Base-by-base conservation (phyloP, 1,284 basidiomycete species). In the Marasmius oreades region DNA sequence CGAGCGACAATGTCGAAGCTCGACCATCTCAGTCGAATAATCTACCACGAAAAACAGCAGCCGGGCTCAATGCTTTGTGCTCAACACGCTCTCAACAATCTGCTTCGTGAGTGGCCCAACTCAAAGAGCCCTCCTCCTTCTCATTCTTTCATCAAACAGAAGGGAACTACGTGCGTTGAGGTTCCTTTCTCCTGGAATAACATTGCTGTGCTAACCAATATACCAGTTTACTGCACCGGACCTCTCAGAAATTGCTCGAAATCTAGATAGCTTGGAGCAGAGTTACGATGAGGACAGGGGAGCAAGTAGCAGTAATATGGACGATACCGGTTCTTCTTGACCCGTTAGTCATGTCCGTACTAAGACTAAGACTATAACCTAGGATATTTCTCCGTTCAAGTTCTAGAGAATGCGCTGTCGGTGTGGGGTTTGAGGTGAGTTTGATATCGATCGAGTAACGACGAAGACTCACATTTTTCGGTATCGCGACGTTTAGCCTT, bases 341-440 rank as follows among this genome's bases (percentile, higher is more conserved):
- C 34, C 6, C 18, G n/a, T n/a, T n/a, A n/a, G 10, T 12, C n/a
- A n/a, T 4, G 26, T 31, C 26, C 8, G 5, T 46, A 45, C 18
- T 55, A 37, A 14, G 18, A 10, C 45, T 46, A 34, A 34, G 20
- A 50, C 23, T 11, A n/a, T 55, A 34, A 54, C 24, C 16, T 60
- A 85, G 93, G 93, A 1, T 95, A 91, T 70, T 95, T 95, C 71
- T 94, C 92, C 3, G 78, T 92, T 1, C 89, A 92, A 63, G 91
- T 93, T 0, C 69, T 92, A 24, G 90, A 92, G 63, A 80, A 84
- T 53, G 94, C 93, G 0, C 71, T 97, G 51, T 80, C 88, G 65
- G 87, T 94, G 2, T 94, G 90, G 84, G 89, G 90, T 3, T 71
- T 96, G 55, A 87, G 78, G 89, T 91, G 64, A 63, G 76, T n/a